Evolutionary conservation across 192 early-diverging fungal species (phyloP).

Genomic region (Diversispora epigaea): DNA sequence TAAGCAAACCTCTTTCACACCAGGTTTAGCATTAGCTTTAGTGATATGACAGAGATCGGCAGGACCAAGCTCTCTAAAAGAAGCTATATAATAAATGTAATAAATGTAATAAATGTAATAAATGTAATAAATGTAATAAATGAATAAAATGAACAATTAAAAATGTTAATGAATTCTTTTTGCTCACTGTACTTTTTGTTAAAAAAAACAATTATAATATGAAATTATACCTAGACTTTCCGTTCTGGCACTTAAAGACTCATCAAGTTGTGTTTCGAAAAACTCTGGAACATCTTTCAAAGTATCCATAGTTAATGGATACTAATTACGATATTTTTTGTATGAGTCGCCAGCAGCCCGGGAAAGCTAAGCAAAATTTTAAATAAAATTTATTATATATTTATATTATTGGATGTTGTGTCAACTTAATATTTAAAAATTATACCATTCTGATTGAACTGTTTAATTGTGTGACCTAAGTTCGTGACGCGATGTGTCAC

Average conservation of each 20-base stretch:
- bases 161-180: too few relatives aligned
- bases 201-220: conserved; percentile 5
- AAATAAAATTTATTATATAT: too few relatives aligned
- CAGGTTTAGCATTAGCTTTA: conserved; percentile 83
- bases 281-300: conserved; percentile 92
- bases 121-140: conserved; percentile 5
- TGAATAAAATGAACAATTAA: neutral
- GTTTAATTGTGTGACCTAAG: too few relatives aligned
- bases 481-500: too few relatives aligned
- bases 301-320: conserved; percentile 51
- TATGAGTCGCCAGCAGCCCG: neutral
- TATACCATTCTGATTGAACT: too few relatives aligned
- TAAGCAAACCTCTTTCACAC: conserved; percentile 67
- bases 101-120: neutral
- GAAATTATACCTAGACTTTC: conserved; percentile 79
- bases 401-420: too few relatives aligned
- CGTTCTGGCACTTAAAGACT: conserved; percentile 81
- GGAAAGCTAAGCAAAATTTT: neutral
- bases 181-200: neutral
- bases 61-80: conserved; percentile 92
- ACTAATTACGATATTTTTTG: neutral
- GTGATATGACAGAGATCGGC: conserved; percentile 97
- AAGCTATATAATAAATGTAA: conserved; percentile 44
- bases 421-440: too few relatives aligned
- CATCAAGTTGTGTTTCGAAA: conserved; percentile 91